phyloP scores from a whole-genome alignment of 768 basidiomycete genomes.

The Lanmaoa rubissima region DNA sequence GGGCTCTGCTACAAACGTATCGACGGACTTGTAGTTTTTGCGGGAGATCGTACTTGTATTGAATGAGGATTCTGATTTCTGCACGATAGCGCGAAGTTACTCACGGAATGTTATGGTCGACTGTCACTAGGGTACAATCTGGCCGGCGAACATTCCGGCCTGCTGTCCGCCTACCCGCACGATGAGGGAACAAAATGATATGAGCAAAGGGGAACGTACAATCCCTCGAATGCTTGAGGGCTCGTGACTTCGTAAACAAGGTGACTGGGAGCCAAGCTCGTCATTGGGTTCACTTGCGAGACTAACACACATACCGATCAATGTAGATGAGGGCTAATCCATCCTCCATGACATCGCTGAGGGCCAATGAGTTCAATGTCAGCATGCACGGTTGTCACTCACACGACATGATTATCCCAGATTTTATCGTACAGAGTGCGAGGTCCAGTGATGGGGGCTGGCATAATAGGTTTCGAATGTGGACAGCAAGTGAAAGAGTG shows the following conservation, averaged over 20 bases:
- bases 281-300: neutral
- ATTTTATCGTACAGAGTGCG: constrained; percentile 98
- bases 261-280: constrained; percentile 35
- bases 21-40: constrained; percentile 69
- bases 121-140: constrained; percentile 86
- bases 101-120: constrained; percentile 87
- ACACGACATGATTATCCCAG: constrained; percentile 97
- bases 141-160: constrained; percentile 75
- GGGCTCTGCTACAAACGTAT: constrained; percentile 76
- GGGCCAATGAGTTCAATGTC: constrained; percentile 8
- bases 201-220: constrained; percentile 43
- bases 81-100: constrained; percentile 28
- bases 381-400: constrained; percentile 26
- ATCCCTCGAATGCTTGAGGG: constrained; percentile 88
- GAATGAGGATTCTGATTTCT: neutral
- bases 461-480: constrained; percentile 39
- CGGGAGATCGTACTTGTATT: constrained; percentile 61
- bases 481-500: neutral
- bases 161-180: constrained; percentile 57
- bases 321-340: constrained; percentile 83
- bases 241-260: constrained; percentile 92
- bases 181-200: constrained; percentile 10
- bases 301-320: constrained; percentile 51
- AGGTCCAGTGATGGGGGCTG: constrained; percentile 55
- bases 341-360: constrained; percentile 68